These are phyloP conservation scores for Triangularia setosa DNA, from an alignment of 2,329 filamentous ascomycete species.

Conservation along the genomic window DNA sequence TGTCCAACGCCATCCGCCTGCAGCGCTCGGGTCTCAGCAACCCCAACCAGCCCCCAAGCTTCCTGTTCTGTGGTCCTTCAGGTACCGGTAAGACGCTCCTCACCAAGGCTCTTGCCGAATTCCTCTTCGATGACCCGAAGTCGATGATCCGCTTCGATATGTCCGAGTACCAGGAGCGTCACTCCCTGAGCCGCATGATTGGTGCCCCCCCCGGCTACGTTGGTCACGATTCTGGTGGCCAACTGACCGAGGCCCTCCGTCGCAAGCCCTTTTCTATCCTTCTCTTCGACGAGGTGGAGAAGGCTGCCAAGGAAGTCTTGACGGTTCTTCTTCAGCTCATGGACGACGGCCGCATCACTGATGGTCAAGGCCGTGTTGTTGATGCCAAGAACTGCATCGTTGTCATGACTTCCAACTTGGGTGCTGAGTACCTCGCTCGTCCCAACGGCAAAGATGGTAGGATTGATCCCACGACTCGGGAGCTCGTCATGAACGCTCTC, in stretches of 20 bases:
- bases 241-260: constrained; percentile 90
- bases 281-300: constrained; percentile 96
- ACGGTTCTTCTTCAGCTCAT: constrained; percentile 98
- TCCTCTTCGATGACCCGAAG: constrained; percentile 95
- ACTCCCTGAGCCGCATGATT: constrained; percentile 94
- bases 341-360: constrained; percentile 97
- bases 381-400: constrained; percentile 98
- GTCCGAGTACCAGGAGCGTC: constrained; percentile 98
- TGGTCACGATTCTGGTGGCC: constrained; percentile 91
- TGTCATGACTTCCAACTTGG: constrained; percentile 97
- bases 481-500: constrained; percentile 85
- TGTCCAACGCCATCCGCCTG: constrained; percentile 92
- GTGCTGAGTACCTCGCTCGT: constrained; percentile 86
- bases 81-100: constrained; percentile 97
- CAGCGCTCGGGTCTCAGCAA: constrained; percentile 93
- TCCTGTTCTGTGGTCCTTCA: constrained; percentile 97
- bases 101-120: constrained; percentile 95
- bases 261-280: constrained; percentile 96
- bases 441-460: constrained; percentile 73
- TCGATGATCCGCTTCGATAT: constrained; percentile 99
- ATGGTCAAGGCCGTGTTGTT: constrained; percentile 90
- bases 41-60: constrained; percentile 94
- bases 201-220: constrained; percentile 96
- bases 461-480: constrained; percentile 80
- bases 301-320: constrained; percentile 94